Base-by-base conservation (phyloP, 1,139 yeast species). In the Eremothecium coryli region DNA sequence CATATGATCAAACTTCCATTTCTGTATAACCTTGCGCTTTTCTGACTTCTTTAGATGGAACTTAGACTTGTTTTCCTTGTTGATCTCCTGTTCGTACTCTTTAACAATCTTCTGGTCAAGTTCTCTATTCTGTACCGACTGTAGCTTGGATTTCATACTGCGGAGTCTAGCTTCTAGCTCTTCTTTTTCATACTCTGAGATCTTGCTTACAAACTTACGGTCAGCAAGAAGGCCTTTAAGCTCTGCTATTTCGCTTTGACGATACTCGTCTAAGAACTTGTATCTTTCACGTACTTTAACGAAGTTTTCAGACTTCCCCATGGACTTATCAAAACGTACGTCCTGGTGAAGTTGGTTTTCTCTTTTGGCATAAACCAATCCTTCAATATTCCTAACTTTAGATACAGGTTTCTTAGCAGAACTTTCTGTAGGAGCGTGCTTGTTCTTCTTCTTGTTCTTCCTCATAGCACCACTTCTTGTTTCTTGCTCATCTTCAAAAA, bases 1-100 rank as follows among this genome's bases (percentile, higher is more conserved):
- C 95, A 90, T 82, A 39, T 66, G 62, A 44, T 84, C 93, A 64
- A 80, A 90, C 60, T 82, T 82, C 58, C 90, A 94, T 62, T 81
- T 81, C 54, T 86, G 88, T 35, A 90, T 68, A 55, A 90, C 70
- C 62, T 82, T 85, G 42, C 93, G 67, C 65, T 82, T 76, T 44
- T 88, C 97, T 38, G 80, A 70, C 46, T 78, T 69, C 66, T 85
- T 88, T 56, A 90, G 67, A 59, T 72, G 82, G 58, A 65, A 78
- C 26, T 42, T 69, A 50, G 42, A 43, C 34, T 54, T 58, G 43
- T 54, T 55, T 23, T 43, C 49, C 33, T 53, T 44, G 41, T 60
- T 61, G 28, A 60, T 47, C 14, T 60, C 52, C 15, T 50, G 45
- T 38, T 61, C 60, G 36, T 60, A 64, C 35, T 68, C 62, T 42